Conservation (phyloP, 768 basidiomycete species). For the Cystobasidium ongulense region DNA sequence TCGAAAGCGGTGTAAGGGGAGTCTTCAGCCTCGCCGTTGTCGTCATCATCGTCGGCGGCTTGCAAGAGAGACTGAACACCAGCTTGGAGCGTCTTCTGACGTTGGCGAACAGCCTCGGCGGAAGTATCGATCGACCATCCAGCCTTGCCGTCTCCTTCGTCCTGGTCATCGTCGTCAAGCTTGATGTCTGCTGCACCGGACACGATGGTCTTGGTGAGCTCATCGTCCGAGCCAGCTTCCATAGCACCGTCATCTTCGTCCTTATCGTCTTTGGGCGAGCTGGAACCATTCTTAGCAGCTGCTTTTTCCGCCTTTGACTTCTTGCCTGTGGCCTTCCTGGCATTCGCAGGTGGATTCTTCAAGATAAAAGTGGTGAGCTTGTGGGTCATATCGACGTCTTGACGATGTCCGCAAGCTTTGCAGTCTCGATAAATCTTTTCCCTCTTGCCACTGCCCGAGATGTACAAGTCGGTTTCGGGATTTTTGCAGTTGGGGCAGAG, state of each 20-base stretch:
- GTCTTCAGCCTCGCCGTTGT: conserved; percentile 70
- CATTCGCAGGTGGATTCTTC: conserved; percentile 90
- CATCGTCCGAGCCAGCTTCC: conserved; percentile 54
- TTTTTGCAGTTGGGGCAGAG: conserved; percentile 97
- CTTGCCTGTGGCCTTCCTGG: conserved; percentile 54
- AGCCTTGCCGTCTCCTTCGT: conserved; percentile 42
- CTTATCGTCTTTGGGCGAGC: conserved; percentile 49
- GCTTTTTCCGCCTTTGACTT: conserved; percentile 49
- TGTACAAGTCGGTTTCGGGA: conserved; percentile 90
- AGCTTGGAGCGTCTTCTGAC: conserved; percentile 65
- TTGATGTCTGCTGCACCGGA: conserved; percentile 74
- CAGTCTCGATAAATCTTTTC: conserved; percentile 92
- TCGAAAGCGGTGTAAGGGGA: conserved; percentile 79
- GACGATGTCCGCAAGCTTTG: conserved; percentile 94
- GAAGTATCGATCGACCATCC: conserved; percentile 92
- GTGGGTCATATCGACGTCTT: conserved; percentile 88
- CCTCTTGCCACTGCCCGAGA: conserved; percentile 58
- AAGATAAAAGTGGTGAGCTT: conserved; percentile 92
- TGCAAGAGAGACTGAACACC: conserved; percentile 50
- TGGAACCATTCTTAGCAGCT: conserved; percentile 50
- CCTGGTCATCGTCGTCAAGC: conserved; percentile 48
- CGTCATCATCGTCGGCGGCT: conserved; percentile 65
- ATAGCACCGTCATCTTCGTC: conserved; percentile 53
- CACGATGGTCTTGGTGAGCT: conserved; percentile 80
- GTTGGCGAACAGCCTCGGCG: conserved; percentile 74